A percentile compares a stretch with the other conserved stretches of the same genome.
Conservation (phyloP, 2,329 filamentous ascomycete species). For the Didymella arachidicola region DNA sequence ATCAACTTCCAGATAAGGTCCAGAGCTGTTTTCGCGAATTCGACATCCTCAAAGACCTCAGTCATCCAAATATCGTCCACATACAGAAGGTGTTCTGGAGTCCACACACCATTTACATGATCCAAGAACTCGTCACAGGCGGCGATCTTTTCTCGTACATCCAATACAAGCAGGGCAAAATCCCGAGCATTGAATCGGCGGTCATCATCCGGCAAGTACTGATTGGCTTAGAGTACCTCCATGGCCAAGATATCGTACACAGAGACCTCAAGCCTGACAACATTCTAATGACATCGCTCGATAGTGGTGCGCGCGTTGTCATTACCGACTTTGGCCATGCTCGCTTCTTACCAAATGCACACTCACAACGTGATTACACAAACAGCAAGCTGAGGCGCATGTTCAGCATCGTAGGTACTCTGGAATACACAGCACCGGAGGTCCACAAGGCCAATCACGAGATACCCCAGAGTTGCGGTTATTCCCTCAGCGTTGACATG, state of each 20-base stretch:
- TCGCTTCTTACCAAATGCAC: slow-evolving; percentile 46
- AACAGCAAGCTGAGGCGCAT: slow-evolving; percentile 52
- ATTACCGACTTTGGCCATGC: slow-evolving; percentile 69
- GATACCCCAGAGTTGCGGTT: slow-evolving; percentile 51
- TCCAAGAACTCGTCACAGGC: slow-evolving; percentile 66
- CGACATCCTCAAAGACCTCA: slow-evolving; percentile 60
- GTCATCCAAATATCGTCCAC: slow-evolving; percentile 67
- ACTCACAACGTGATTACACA: slow-evolving; percentile 1
- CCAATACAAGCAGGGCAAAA: slow-evolving; percentile 56
- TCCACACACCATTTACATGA: slow-evolving; percentile 64
- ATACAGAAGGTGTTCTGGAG: slow-evolving; percentile 65
- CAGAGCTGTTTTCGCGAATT: slow-evolving; percentile 52
- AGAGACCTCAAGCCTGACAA: slow-evolving; percentile 71
- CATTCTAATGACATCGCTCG: slow-evolving; percentile 64
- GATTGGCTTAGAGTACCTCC: slow-evolving; percentile 66
- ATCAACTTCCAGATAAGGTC: slow-evolving; percentile 36
- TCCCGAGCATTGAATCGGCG: slow-evolving; percentile 61
- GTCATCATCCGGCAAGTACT: slow-evolving; percentile 64
- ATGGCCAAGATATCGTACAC: slow-evolving; percentile 64
- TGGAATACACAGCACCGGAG: slow-evolving; percentile 65
- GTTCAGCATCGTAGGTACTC: slow-evolving; percentile 63
- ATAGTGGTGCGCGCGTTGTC: slow-evolving; percentile 61
- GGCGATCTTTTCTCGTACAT: slow-evolving; percentile 69
- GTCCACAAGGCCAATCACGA: slow-evolving; percentile 44
- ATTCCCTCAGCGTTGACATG: slow-evolving; percentile 67